These are phyloP conservation scores for Ophiorrhiza pumila DNA, from an alignment of 257 asterid species.

Conservation along the genomic window DNA sequence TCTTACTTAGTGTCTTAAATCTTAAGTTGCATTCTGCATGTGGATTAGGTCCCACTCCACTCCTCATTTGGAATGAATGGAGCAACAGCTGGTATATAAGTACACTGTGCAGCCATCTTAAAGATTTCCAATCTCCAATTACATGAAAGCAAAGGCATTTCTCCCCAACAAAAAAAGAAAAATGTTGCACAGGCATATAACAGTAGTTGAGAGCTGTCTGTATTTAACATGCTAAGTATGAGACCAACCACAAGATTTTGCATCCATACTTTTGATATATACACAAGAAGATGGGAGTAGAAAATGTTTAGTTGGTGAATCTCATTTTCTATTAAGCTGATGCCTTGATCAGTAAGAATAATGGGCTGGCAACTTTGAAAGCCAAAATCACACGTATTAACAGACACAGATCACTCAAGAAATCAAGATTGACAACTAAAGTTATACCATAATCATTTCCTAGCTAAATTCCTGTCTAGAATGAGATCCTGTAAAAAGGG, in stretches of 20 bases:
- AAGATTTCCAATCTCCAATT: not conserved
- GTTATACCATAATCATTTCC: not conserved
- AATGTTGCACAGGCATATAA: too few relatives aligned
- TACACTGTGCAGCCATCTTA: too few relatives aligned
- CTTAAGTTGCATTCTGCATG: conserved; percentile 32
- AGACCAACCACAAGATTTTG: not conserved
- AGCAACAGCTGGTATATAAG: not conserved
- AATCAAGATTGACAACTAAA: conserved; percentile 1
- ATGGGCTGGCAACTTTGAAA: conserved; percentile 9
- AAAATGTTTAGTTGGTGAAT: conserved; percentile 3
- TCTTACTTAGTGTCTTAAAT: conserved; percentile 8
- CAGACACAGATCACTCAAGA: not conserved
- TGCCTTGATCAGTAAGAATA: not conserved
- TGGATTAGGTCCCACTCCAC: conserved; percentile 30
- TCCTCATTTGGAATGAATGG: not conserved
- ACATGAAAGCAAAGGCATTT: not conserved
- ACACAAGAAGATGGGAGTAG: not conserved
- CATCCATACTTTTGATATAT: not conserved
- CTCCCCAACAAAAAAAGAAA: too few relatives aligned
- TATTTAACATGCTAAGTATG: not conserved
- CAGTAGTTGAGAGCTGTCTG: conserved; percentile 3
- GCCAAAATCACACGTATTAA: not conserved
- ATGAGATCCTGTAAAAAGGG: not conserved
- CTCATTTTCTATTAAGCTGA: conserved; percentile 5
- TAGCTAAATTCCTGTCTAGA: not conserved